A percentile compares a stretch with the other conserved stretches of the same genome.
These are phyloP conservation scores for Acorus gramineus DNA, from an alignment of 106 monocot species.

Conservation along the genomic window DNA sequence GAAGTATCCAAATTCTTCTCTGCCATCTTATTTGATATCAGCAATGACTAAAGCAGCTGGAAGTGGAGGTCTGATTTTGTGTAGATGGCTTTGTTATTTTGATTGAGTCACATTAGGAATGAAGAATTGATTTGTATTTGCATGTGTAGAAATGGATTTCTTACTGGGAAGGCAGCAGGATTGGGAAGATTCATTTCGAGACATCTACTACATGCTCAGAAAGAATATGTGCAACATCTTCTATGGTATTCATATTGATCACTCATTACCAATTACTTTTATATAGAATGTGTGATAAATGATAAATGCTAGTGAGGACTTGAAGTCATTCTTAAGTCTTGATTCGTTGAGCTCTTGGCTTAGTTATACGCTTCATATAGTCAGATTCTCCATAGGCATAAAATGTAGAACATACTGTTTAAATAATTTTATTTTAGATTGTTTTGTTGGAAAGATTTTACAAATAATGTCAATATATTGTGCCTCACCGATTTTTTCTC, in stretches of 20 bases:
- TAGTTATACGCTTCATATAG: no score
- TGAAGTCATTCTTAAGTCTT: no score
- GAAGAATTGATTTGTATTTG: neutral
- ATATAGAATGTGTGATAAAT: no score
- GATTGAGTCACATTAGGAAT: constrained; percentile 1
- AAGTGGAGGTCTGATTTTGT: constrained; percentile 48
- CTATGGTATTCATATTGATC: constrained; percentile 48
- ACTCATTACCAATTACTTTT: neutral
- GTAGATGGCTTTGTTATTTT: neutral
- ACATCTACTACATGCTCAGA: constrained; percentile 74
- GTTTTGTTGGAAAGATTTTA: no score
- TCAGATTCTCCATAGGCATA: no score
- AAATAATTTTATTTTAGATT: no score
- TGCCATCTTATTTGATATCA: constrained; percentile 62
- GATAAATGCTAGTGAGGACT: no score
- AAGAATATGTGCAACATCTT: constrained; percentile 58
- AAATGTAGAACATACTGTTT: no score
- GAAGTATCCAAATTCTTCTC: constrained; percentile 70
- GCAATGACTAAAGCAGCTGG: constrained; percentile 39
- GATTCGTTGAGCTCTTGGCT: no score
- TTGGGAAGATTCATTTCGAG: constrained; percentile 87
- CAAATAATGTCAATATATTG: no score
- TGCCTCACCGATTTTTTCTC: no score
- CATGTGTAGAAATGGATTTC: constrained; percentile 49
- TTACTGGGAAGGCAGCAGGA: constrained; percentile 51